Evolutionary conservation across 208 protist species (phyloP), one percentile per base, ranked within the genome.

Genomic region (Trypanosoma scelopori): DNA sequence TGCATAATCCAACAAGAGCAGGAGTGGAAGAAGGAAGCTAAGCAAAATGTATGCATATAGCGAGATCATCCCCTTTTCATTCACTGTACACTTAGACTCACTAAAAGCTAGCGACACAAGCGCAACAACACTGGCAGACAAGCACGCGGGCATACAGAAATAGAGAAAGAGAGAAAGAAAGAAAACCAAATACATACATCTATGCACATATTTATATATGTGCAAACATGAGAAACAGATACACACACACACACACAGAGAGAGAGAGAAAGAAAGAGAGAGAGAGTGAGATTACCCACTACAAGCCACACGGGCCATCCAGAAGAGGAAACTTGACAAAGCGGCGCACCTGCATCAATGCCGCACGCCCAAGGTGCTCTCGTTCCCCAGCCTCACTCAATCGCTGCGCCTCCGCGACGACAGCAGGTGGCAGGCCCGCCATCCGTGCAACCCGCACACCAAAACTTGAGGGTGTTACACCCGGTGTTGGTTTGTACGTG

Each of bases 381-480:
- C 37, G 28, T 62, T 95, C 89, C 55, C 66, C 76, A 39, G 74
- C 27, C 23, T 59, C 67, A 47, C 87, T 92, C 37, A 90, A 45
- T 27, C 51, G 35, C 30, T 82, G 71, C 15, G 94, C 94, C 15
- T 69, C 65, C 16, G 56, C 63, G 25, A 91, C 84, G 42, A 98
- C 91, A 25, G 25, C 47, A 9, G 35, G 42, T 1, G 94, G 92
- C 18, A 98, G 79, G 0, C 87, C 86, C 0, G 92, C 88, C 69
- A 93, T 87, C 18, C 63, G 55, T n/a, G 89, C 94, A 0, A 98
- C 84, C 13, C 91, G 82, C 47, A 97, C 89, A 48, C 94, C 94
- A 73, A 97, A 98, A 56, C 89, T 96, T 27, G 87, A 94, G 39
- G 85, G 84, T 28, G 89, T 91, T 13, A 96, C 84, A 18, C 93